These are phyloP conservation scores for Pseudogymnoascus sp. DNA, from an alignment of 2,329 filamentous ascomycete species.

Conservation along the genomic window DNA sequence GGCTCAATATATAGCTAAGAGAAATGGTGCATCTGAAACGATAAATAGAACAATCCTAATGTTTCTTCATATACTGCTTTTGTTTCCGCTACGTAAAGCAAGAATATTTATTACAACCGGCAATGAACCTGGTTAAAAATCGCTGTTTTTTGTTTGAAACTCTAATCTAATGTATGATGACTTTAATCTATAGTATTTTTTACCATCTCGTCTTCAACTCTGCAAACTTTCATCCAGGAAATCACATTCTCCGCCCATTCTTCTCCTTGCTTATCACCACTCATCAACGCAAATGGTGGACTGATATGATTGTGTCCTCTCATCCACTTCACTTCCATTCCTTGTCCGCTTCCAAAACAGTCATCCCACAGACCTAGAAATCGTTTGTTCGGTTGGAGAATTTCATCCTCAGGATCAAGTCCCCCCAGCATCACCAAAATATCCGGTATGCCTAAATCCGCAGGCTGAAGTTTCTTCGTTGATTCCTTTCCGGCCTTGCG, in stretches of 20 bases:
- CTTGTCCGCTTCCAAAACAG: slow-evolving; percentile 18
- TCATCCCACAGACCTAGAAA: slow-evolving; percentile 21
- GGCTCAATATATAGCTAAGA: no score
- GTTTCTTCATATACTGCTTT: neutral
- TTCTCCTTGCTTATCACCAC: slow-evolving; percentile 22
- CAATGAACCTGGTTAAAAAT: neutral
- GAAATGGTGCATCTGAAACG: no score
- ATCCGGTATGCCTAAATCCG: slow-evolving; percentile 16
- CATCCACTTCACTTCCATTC: slow-evolving; percentile 14
- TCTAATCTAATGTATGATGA: neutral
- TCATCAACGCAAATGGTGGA: slow-evolving; percentile 20
- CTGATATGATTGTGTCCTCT: slow-evolving; percentile 26
- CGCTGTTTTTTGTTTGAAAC: neutral
- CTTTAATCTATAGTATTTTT: neutral
- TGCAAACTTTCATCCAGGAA: slow-evolving; percentile 20
- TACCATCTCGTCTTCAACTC: neutral
- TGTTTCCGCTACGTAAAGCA: neutral
- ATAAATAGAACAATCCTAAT: no score
- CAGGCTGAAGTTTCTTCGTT: slow-evolving; percentile 9
- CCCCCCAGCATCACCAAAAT: slow-evolving; percentile 19
- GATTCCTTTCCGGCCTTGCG: slow-evolving; percentile 14
- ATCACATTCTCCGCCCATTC: slow-evolving; percentile 22
- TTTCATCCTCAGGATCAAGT: slow-evolving; percentile 24
- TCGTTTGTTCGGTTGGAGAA: slow-evolving; percentile 19
- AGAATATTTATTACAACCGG: neutral